phyloP scores from a whole-genome alignment of 2,329 filamentous ascomycete genomes.

The Epicoccum sorghinum region DNA sequence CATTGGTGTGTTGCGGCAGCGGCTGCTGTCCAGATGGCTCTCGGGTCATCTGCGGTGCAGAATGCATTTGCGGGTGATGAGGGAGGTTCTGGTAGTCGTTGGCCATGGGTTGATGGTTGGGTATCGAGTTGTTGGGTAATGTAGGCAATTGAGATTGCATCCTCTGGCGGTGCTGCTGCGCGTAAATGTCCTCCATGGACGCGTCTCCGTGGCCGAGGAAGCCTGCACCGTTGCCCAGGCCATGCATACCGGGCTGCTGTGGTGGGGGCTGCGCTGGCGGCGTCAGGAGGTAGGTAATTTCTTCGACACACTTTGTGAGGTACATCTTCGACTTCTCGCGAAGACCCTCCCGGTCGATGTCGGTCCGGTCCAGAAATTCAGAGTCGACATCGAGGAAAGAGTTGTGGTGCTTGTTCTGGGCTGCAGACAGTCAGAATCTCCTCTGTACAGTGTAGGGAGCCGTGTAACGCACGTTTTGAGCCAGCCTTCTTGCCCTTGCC shows the following conservation, averaged over 20 bases:
- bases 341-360: constrained; percentile 63
- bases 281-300: constrained; percentile 71
- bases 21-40: constrained; percentile 52
- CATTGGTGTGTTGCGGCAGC: constrained; percentile 42
- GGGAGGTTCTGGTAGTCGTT: constrained; percentile 51
- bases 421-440: constrained; percentile 44
- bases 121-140: constrained; percentile 50
- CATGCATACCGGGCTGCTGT: constrained; percentile 53
- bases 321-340: constrained; percentile 68
- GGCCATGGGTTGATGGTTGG: constrained; percentile 62
- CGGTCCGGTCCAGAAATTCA: constrained; percentile 50
- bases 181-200: constrained; percentile 65
- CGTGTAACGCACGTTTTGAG: constrained; percentile 26
- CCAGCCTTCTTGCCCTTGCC: constrained; percentile 43
- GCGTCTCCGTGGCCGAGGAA: constrained; percentile 59
- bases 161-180: constrained; percentile 63
- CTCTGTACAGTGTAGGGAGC: neutral
- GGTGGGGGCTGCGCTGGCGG: constrained; percentile 67
- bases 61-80: constrained; percentile 47
- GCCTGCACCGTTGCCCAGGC: constrained; percentile 43
- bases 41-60: constrained; percentile 53
- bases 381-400: constrained; percentile 58
- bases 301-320: constrained; percentile 69
- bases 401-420: constrained; percentile 55
- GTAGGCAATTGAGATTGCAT: constrained; percentile 52